Evolutionary conservation across 805 yeast species (phyloP).

Genomic region (Peterozyma toletana): DNA sequence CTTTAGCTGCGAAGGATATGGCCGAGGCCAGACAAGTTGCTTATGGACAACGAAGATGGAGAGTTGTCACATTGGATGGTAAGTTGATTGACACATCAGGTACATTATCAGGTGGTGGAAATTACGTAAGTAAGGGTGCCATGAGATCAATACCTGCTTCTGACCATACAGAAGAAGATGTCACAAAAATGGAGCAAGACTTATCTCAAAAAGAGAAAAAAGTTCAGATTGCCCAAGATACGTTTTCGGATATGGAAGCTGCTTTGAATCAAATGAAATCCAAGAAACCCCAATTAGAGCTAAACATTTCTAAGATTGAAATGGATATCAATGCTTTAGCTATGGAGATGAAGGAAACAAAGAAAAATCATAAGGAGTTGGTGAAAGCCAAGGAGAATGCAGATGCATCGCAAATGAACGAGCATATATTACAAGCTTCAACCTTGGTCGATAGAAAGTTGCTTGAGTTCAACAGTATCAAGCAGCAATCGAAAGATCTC

Average conservation of each 20-base stretch:
- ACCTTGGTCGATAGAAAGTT: slow-evolving; percentile 24
- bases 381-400: slow-evolving; percentile 10
- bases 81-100: slow-evolving; percentile 89
- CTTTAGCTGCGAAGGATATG: slow-evolving; percentile 76
- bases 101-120: slow-evolving; percentile 96
- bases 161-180: slow-evolving; percentile 49
- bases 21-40: slow-evolving; percentile 84
- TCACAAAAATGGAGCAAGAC: slow-evolving; percentile 45
- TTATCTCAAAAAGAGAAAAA: slow-evolving; percentile 45
- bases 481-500: slow-evolving; percentile 45
- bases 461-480: slow-evolving; percentile 24
- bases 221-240: slow-evolving; percentile 40
- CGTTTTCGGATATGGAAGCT: slow-evolving; percentile 50
- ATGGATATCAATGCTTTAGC: slow-evolving; percentile 60
- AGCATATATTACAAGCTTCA: slow-evolving; percentile 18
- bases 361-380: slow-evolving; percentile 33
- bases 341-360: slow-evolving; percentile 42
- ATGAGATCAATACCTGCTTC: slow-evolving; percentile 46
- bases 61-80: slow-evolving; percentile 92
- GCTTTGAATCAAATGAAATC: slow-evolving; percentile 53
- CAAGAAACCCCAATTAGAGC: slow-evolving; percentile 64
- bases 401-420: slow-evolving; percentile 10
- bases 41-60: slow-evolving; percentile 59
- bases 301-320: slow-evolving; percentile 46
- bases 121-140: slow-evolving; percentile 58